These are phyloP conservation scores for Phaffomyces antillensis DNA, from an alignment of 805 yeast genomes.

Conservation along the genomic window DNA sequence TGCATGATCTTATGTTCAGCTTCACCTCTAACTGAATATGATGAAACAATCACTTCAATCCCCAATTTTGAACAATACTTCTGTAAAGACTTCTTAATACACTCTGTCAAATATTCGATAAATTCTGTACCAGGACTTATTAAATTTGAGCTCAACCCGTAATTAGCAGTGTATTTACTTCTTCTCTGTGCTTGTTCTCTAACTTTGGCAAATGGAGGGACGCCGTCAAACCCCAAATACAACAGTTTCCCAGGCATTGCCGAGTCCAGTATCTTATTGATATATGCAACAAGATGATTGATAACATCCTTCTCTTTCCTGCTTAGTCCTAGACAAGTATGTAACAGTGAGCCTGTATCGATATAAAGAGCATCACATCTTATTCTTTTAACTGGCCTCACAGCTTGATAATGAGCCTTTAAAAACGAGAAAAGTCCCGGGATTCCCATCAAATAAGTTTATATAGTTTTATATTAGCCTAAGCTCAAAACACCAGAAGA, in stretches of 20 bases:
- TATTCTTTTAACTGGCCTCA: background rate
- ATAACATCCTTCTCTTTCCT: slow-evolving; percentile 66
- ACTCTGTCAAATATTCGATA: slow-evolving; percentile 72
- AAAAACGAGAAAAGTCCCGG: slow-evolving; percentile 15
- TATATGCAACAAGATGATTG: slow-evolving; percentile 36
- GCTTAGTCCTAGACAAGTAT: slow-evolving; percentile 69
- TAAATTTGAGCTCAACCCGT: slow-evolving; percentile 76
- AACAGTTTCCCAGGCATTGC: slow-evolving; percentile 67
- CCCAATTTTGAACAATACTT: slow-evolving; percentile 70
- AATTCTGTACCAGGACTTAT: slow-evolving; percentile 95
- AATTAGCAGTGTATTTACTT: slow-evolving; percentile 74
- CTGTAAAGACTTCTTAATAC: slow-evolving; percentile 68
- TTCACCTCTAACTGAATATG: slow-evolving; percentile 93
- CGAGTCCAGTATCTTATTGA: slow-evolving; percentile 15
- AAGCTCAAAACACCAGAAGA: no score
- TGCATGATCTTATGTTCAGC: slow-evolving; percentile 97
- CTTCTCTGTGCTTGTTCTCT: slow-evolving; percentile 91
- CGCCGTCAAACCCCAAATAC: slow-evolving; percentile 95
- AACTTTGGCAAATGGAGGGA: slow-evolving; percentile 95
- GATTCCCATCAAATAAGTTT: slow-evolving; percentile 11
- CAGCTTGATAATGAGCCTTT: background rate
- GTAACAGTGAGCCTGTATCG: slow-evolving; percentile 92
- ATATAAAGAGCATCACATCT: slow-evolving; percentile 86
- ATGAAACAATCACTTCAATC: slow-evolving; percentile 66
- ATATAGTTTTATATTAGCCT: no score